These are phyloP conservation scores for Aspergillus baeticus DNA, from an alignment of 495 filamentous ascomycete genomes.

Conservation along the genomic window DNA sequence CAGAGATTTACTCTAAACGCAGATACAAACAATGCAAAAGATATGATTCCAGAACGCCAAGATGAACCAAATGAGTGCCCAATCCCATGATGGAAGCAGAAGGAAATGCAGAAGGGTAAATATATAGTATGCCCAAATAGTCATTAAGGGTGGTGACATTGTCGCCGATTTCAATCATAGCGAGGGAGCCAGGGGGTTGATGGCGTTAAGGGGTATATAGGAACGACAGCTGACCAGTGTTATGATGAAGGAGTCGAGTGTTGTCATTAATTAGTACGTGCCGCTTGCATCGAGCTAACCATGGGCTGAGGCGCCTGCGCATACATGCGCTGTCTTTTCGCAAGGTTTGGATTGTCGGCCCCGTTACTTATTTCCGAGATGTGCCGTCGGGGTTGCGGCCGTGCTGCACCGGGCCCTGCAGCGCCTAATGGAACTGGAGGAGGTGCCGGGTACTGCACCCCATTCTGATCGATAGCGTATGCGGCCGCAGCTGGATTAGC, in stretches of 20 bases:
- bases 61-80: slow-evolving; percentile 24
- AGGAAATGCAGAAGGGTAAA: background rate
- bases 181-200: no score
- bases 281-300: slow-evolving; percentile 39
- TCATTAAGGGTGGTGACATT: slow-evolving; percentile 12
- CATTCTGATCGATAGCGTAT: slow-evolving; percentile 53
- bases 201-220: background rate
- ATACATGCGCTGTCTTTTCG: slow-evolving; percentile 66
- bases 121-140: slow-evolving; percentile 12
- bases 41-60: slow-evolving; percentile 28
- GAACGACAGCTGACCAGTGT: background rate
- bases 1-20: slow-evolving; percentile 21
- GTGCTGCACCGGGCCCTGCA: slow-evolving; percentile 30
- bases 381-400: slow-evolving; percentile 57
- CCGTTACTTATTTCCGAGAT: slow-evolving; percentile 65
- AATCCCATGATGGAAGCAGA: background rate
- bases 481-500: slow-evolving; percentile 38
- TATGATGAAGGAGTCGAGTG: background rate
- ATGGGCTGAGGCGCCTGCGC: slow-evolving; percentile 47
- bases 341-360: slow-evolving; percentile 51
- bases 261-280: slow-evolving; percentile 31
- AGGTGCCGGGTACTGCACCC: slow-evolving; percentile 49
- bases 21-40: slow-evolving; percentile 22
- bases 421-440: slow-evolving; percentile 49
- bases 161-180: slow-evolving; percentile 4